Percentiles rank a stretch among this genome's conserved stretches.
phyloP scores from a whole-genome alignment of 2,329 filamentous ascomycete species.

The Claviceps sp. region DNA sequence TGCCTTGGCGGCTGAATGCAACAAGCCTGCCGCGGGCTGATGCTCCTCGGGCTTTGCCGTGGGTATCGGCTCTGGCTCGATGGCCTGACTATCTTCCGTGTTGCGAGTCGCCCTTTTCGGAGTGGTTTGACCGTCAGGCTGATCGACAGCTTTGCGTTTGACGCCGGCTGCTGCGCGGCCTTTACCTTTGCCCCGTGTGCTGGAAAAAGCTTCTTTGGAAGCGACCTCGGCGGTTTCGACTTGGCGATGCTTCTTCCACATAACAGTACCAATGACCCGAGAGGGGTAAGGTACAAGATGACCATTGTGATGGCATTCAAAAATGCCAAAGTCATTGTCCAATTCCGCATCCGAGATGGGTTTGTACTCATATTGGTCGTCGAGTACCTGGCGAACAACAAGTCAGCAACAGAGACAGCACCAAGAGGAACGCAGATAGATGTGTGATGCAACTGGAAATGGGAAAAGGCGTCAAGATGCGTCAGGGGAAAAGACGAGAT shows the following conservation, averaged over 20 bases:
- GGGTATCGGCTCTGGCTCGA: conserved; percentile 13
- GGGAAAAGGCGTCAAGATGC: neutral
- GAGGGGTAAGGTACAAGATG: conserved; percentile 32
- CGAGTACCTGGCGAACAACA: conserved; percentile 19
- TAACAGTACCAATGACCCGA: conserved; percentile 27
- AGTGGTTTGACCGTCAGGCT: conserved; percentile 34
- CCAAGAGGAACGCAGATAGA: conserved; percentile 1
- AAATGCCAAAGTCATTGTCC: conserved; percentile 29
- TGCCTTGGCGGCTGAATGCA: conserved; percentile 25
- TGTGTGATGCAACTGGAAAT: neutral
- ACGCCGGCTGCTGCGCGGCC: conserved; percentile 19
- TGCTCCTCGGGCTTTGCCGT: conserved; percentile 7
- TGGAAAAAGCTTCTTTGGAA: conserved; percentile 10
- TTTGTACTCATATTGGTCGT: conserved; percentile 32
- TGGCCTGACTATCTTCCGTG: conserved; percentile 15
- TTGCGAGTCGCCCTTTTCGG: conserved; percentile 32
- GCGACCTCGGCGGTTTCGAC: conserved; percentile 24
- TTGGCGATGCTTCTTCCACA: conserved; percentile 24
- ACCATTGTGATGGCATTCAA: conserved; percentile 26
- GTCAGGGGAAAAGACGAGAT: conserved; percentile 1
- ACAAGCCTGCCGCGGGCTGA: conserved; percentile 22
- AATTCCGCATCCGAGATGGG: conserved; percentile 30
- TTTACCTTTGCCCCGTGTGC: conserved; percentile 18
- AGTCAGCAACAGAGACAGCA: conserved; percentile 5
- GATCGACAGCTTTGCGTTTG: conserved; percentile 39